These are phyloP conservation scores for Colletotrichum cuscutae DNA, from an alignment of 2,329 filamentous ascomycete genomes.

Conservation along the genomic window DNA sequence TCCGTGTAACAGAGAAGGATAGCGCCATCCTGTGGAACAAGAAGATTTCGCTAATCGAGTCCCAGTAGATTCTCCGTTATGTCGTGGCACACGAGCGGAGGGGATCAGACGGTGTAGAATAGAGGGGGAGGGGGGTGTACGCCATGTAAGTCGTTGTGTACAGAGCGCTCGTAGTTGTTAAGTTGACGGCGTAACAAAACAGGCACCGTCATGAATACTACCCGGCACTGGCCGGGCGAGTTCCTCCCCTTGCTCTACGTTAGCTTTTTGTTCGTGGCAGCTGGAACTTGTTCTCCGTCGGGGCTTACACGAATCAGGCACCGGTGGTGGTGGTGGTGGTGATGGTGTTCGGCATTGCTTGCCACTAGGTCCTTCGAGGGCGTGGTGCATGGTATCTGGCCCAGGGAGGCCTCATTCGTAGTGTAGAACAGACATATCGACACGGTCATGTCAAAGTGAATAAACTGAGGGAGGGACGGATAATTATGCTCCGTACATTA, in stretches of 20 bases:
- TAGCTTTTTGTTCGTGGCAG: neutral
- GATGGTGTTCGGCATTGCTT: neutral
- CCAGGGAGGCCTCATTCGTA: neutral
- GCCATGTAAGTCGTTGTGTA: neutral
- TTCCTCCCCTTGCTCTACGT: neutral
- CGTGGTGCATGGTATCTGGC: neutral
- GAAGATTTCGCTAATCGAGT: constrained; percentile 28
- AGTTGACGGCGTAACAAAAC: neutral
- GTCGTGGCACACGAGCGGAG: neutral
- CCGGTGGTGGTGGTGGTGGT: no score
- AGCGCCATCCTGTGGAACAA: neutral
- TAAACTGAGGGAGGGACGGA: neutral
- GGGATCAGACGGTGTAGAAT: neutral
- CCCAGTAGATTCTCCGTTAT: constrained; percentile 20
- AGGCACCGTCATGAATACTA: neutral
- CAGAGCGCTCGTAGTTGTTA: no score
- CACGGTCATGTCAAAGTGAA: neutral
- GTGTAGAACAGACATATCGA: neutral
- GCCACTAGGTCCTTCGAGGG: neutral
- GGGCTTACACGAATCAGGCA: neutral
- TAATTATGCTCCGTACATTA: no score
- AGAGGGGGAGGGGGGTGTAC: neutral
- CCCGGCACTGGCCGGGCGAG: neutral
- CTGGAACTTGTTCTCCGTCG: neutral
- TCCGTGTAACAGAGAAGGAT: constrained; percentile 13